A percentile compares a stretch with the other conserved stretches of the same genome.
Evolutionary conservation across 495 filamentous ascomycete genomes (phyloP).

Genomic region (Apiosordaria backusii): DNA sequence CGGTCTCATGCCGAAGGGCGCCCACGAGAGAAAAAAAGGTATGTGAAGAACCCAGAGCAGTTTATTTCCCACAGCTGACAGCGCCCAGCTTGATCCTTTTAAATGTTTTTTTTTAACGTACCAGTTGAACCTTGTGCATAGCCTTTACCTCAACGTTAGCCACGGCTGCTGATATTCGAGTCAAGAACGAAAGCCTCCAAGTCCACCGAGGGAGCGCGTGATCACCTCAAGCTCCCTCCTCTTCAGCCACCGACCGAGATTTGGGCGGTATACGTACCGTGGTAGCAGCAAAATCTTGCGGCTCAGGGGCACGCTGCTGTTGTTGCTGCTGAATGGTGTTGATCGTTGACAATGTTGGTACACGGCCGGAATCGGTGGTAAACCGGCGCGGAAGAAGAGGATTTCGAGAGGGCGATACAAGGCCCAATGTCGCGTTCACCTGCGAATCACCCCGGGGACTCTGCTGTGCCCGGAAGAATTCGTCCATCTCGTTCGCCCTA

Average conservation of each 20-base stretch:
- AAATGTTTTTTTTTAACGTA: conserved; percentile 34
- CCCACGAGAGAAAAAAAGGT: background rate
- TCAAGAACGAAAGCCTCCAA: background rate
- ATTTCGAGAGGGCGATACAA: conserved; percentile 63
- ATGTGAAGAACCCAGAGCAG: background rate
- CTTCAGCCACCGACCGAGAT: background rate
- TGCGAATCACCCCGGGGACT: conserved; percentile 66
- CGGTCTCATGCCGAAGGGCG: background rate
- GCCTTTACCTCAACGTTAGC: conserved; percentile 33
- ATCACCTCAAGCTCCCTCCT: background rate
- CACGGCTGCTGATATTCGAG: background rate
- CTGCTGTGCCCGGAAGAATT: conserved; percentile 64
- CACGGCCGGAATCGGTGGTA: conserved; percentile 84
- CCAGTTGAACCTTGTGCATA: conserved; percentile 58
- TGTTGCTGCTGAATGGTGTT: conserved; percentile 34
- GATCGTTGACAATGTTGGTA: conserved; percentile 76
- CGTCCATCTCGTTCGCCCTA: conserved; percentile 65
- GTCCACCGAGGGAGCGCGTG: background rate
- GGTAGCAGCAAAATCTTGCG: conserved; percentile 42
- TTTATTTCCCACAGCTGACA: background rate
- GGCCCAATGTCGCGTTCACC: conserved; percentile 56
- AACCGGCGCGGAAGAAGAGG: conserved; percentile 77
- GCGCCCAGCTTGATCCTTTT: background rate
- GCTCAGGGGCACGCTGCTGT: conserved; percentile 36
- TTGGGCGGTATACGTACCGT: conserved; percentile 34